phyloP scores from a whole-genome alignment of 306 rosid genomes.

The Sphenostylis stenocarpa region DNA sequence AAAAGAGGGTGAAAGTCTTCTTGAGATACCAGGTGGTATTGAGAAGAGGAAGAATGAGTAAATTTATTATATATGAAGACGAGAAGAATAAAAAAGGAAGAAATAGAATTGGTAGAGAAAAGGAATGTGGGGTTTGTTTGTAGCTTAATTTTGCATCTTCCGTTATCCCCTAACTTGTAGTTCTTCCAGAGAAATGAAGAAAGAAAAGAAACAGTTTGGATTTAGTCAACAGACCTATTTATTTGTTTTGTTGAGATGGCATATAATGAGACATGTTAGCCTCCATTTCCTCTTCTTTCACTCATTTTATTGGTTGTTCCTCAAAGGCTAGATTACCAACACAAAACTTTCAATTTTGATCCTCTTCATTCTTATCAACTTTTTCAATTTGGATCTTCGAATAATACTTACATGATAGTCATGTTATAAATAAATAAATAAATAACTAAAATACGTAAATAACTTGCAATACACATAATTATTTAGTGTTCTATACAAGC shows the following conservation, averaged over 20 bases:
- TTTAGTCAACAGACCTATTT: slow-evolving; percentile 38
- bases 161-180: slow-evolving; percentile 34
- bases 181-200: slow-evolving; percentile 33
- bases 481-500: too few species aligned
- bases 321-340: too few species aligned
- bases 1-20: not conserved
- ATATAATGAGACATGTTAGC: slow-evolving; percentile 32
- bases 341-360: too few species aligned
- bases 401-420: too few species aligned
- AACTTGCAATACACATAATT: too few species aligned
- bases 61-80: not conserved
- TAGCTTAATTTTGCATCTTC: slow-evolving; percentile 18
- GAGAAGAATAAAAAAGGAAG: slow-evolving; percentile 17
- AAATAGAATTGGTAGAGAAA: slow-evolving; percentile 11
- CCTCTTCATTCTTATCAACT: too few species aligned
- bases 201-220: slow-evolving; percentile 33
- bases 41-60: slow-evolving; percentile 10
- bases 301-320: not conserved
- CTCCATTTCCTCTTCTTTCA: slow-evolving; percentile 34
- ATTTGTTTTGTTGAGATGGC: slow-evolving; percentile 10
- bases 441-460: too few species aligned
- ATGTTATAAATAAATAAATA: too few species aligned
- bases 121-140: slow-evolving; percentile 22
- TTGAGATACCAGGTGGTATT: slow-evolving; percentile 28
- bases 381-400: too few species aligned